Percentiles rank a stretch among this genome's conserved stretches.
These are phyloP conservation scores for Coemansia sp. DNA, from an alignment of 192 early-diverging fungal species.

Conservation along the genomic window DNA sequence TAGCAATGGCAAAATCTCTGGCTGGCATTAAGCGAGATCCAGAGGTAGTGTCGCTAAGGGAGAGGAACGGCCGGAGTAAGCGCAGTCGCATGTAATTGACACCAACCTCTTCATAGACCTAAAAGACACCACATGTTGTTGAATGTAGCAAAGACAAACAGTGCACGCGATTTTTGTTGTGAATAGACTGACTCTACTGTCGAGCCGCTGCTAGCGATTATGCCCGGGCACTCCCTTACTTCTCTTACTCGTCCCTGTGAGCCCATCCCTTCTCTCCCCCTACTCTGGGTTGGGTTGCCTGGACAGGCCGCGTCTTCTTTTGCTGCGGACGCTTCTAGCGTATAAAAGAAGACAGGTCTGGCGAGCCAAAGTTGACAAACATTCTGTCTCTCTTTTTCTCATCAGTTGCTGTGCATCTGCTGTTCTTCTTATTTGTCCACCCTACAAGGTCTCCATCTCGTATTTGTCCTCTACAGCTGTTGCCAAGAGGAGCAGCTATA, in stretches of 20 bases:
- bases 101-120: not conserved
- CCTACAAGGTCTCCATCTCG: not conserved
- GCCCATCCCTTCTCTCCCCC: conserved; percentile 13
- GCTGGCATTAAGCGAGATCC: conserved; percentile 10
- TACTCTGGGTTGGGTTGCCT: conserved; percentile 10
- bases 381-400: not conserved
- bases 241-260: not conserved
- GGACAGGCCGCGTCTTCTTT: not conserved
- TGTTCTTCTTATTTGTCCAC: not conserved
- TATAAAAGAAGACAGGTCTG: conserved; percentile 9
- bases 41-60: conserved; percentile 15
- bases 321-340: not conserved
- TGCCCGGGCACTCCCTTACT: not conserved
- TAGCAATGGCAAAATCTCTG: conserved; percentile 26
- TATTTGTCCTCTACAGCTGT: not conserved
- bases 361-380: not conserved
- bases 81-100: conserved; percentile 24
- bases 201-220: not conserved
- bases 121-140: not conserved
- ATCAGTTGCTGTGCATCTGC: conserved; percentile 10
- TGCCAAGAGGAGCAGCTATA: not conserved
- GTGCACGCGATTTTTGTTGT: not conserved
- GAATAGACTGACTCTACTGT: not conserved
- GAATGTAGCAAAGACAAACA: not conserved
- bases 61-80: conserved; percentile 28